Conservation (phyloP, 108 stramenopile genomes). For the Cyclotella atomus region DNA sequence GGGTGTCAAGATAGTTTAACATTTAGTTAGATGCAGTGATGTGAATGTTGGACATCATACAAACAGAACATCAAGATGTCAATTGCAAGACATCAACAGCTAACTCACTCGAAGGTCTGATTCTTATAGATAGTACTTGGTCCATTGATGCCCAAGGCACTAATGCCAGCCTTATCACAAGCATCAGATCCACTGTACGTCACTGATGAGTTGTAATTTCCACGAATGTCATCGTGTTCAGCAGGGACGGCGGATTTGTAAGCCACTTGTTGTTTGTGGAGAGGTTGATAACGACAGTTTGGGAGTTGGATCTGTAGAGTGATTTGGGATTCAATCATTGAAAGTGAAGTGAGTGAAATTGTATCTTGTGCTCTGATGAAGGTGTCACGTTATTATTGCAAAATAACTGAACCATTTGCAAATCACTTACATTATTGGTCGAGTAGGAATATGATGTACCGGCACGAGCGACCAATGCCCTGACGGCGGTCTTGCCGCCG, state of each 20-base stretch:
- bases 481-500: slow-evolving; percentile 45
- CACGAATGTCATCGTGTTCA: slow-evolving; percentile 48
- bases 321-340: too few relatives aligned
- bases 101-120: slow-evolving; percentile 80
- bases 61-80: too few relatives aligned
- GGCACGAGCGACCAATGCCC: slow-evolving; percentile 48
- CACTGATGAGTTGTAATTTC: slow-evolving; percentile 77
- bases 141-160: slow-evolving; percentile 78
- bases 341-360: too few relatives aligned
- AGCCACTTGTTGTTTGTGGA: slow-evolving; percentile 45
- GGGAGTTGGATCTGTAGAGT: neutral
- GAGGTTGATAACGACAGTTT: slow-evolving; percentile 6
- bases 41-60: too few relatives aligned
- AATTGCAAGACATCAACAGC: neutral
- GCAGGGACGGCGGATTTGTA: slow-evolving; percentile 34
- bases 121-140: slow-evolving; percentile 88
- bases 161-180: slow-evolving; percentile 72
- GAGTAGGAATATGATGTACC: slow-evolving; percentile 15
- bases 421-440: neutral
- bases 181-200: slow-evolving; percentile 75
- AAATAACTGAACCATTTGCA: neutral
- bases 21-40: too few relatives aligned
- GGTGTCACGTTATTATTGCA: neutral
- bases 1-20: neutral
- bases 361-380: too few relatives aligned